Evolutionary conservation across 2,329 filamentous ascomycete species (phyloP).

Genomic region (Kalmusia sp.): DNA sequence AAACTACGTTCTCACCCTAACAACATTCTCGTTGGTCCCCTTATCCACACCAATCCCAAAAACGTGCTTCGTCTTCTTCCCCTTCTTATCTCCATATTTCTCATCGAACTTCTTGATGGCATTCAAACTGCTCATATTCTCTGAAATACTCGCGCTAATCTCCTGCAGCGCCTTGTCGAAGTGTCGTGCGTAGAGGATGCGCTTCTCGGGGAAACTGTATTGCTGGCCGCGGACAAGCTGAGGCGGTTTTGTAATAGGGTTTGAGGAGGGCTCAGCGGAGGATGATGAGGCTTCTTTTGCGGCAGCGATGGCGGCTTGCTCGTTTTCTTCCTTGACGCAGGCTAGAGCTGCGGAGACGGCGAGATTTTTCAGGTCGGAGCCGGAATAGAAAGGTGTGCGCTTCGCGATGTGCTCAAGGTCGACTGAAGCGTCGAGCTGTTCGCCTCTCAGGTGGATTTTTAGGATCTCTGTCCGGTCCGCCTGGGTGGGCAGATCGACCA

Average conservation of each 20-base stretch:
- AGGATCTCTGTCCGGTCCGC: conserved; percentile 73
- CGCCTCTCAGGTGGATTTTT: conserved; percentile 73
- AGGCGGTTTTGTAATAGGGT: not conserved
- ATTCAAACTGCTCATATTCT: conserved; percentile 87
- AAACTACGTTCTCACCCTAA: conserved; percentile 37
- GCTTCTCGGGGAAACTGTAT: conserved; percentile 72
- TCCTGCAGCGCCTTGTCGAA: conserved; percentile 87
- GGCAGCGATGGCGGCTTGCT: conserved; percentile 41
- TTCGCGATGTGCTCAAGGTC: conserved; percentile 68
- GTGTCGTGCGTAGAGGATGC: conserved; percentile 71
- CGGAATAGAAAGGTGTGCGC: conserved; percentile 78
- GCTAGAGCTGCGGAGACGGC: conserved; percentile 81
- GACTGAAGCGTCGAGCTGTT: conserved; percentile 67
- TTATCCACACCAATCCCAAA: conserved; percentile 58
- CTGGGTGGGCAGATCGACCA: conserved; percentile 75
- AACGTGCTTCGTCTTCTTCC: conserved; percentile 66
- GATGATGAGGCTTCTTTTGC: conserved; percentile 19
- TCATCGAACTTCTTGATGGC: conserved; percentile 96
- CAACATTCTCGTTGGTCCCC: conserved; percentile 36
- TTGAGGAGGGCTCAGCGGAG: conserved; percentile 1
- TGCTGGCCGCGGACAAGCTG: conserved; percentile 39
- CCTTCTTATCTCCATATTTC: conserved; percentile 84
- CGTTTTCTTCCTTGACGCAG: conserved; percentile 77
- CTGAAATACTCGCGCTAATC: conserved; percentile 89
- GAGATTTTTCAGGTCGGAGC: conserved; percentile 83